Evolutionary conservation across 495 filamentous ascomycete genomes (phyloP).

Genomic region (Aspergillus carlsbadensis): DNA sequence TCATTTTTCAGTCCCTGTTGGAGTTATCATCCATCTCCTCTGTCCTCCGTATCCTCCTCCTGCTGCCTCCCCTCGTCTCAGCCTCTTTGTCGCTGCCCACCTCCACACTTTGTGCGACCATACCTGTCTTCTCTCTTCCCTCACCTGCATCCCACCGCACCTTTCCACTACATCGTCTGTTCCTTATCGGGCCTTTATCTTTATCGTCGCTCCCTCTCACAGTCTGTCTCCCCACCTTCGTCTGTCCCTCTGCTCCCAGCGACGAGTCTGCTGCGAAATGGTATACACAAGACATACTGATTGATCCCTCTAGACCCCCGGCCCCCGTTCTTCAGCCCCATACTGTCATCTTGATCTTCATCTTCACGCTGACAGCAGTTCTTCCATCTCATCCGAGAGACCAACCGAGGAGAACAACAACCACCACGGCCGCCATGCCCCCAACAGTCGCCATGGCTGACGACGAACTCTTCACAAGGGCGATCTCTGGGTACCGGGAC

Average conservation of each 20-base stretch:
- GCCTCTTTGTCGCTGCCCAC: background rate
- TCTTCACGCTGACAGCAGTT: conserved; percentile 32
- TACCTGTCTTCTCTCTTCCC: conserved; percentile 1
- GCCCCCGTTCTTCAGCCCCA: background rate
- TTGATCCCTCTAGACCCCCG: conserved; percentile 1
- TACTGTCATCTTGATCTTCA: too few relatives aligned
- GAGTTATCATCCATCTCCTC: conserved; percentile 1
- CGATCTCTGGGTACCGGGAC: conserved; percentile 47
- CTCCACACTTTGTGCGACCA: conserved; percentile 10
- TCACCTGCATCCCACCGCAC: background rate
- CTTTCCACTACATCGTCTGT: background rate
- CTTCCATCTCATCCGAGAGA: conserved; percentile 12
- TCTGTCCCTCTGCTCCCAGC: too few relatives aligned
- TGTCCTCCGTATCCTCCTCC: conserved; percentile 2
- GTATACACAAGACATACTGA: conserved; percentile 6
- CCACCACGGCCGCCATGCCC: conserved; percentile 36
- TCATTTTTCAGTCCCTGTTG: conserved; percentile 2
- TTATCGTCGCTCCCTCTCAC: conserved; percentile 2
- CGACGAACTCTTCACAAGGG: conserved; percentile 45
- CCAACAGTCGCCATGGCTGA: conserved; percentile 34
- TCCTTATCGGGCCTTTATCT: conserved; percentile 11
- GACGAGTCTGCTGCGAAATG: background rate
- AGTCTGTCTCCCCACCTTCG: conserved; percentile 10
- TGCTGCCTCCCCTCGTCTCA: background rate
- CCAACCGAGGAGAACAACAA: conserved; percentile 16